phyloP scores from a whole-genome alignment of 192 early-diverging fungal genomes.

The Coemansia sp. region DNA sequence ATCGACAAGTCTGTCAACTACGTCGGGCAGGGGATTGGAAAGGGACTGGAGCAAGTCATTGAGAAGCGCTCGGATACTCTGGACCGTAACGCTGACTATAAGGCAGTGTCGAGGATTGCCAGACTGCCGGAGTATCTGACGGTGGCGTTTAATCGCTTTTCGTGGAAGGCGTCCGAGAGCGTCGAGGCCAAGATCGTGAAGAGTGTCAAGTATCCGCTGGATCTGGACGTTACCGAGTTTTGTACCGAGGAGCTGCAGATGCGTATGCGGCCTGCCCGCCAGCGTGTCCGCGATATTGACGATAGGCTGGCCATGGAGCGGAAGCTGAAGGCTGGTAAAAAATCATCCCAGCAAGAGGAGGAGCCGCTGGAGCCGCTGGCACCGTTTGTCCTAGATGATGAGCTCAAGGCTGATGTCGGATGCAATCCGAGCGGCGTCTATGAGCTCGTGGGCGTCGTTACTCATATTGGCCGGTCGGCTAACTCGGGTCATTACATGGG shows the following conservation, averaged over 20 bases:
- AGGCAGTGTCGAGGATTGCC: conserved; percentile 71
- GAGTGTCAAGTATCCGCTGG: conserved; percentile 92
- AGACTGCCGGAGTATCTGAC: conserved; percentile 90
- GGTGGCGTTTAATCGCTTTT: conserved; percentile 92
- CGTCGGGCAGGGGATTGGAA: conserved; percentile 38
- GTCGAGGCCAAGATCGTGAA: conserved; percentile 93
- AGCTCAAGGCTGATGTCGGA: conserved; percentile 78
- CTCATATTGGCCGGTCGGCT: conserved; percentile 91
- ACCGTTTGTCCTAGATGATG: conserved; percentile 63
- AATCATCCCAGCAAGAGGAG: conserved; percentile 16
- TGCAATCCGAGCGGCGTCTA: conserved; percentile 89
- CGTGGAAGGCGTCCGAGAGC: conserved; percentile 84
- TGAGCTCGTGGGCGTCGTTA: conserved; percentile 91
- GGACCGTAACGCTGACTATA: conserved; percentile 79
- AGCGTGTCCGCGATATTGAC: conserved; percentile 71
- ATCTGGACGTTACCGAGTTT: conserved; percentile 84
- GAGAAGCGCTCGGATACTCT: conserved; percentile 89
- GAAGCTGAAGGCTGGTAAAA: conserved; percentile 48
- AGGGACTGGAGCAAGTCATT: conserved; percentile 78
- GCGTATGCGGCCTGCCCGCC: conserved; percentile 69
- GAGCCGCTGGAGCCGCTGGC: conserved; percentile 17
- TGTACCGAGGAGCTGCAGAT: conserved; percentile 82
- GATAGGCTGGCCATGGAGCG: conserved; percentile 64
- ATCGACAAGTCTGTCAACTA: conserved; percentile 61
- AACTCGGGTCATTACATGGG: conserved; percentile 97